These are phyloP conservation scores for Ampelomyces quisqualis DNA, from an alignment of 2,329 filamentous ascomycete genomes.

Conservation along the genomic window DNA sequence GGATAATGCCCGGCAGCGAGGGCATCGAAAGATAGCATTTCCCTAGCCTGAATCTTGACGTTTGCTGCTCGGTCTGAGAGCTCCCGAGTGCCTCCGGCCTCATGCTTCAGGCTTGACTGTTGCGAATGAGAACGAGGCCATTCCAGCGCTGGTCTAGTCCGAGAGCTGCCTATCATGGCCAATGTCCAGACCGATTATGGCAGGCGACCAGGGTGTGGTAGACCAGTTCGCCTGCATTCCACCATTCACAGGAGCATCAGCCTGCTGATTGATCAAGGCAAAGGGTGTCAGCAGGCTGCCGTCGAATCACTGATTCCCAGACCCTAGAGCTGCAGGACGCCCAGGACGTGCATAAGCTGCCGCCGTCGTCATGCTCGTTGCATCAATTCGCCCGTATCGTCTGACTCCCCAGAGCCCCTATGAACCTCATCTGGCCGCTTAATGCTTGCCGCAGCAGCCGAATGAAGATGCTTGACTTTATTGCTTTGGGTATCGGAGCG, in stretches of 20 bases:
- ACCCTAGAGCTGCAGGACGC: slow-evolving; percentile 25
- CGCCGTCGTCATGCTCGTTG: slow-evolving; percentile 37
- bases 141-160: slow-evolving; percentile 2
- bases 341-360: slow-evolving; percentile 41
- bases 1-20: slow-evolving; percentile 3
- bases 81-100: slow-evolving; percentile 14
- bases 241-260: slow-evolving; percentile 27
- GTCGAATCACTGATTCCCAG: slow-evolving; percentile 32
- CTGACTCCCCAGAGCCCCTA: slow-evolving; percentile 30
- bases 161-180: slow-evolving; percentile 28
- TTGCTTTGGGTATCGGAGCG: slow-evolving; percentile 20
- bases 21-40: slow-evolving; percentile 28
- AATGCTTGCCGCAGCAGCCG: slow-evolving; percentile 42
- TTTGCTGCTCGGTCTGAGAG: slow-evolving; percentile 17
- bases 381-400: slow-evolving; percentile 34
- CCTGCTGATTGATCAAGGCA: slow-evolving; percentile 38
- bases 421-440: slow-evolving; percentile 21
- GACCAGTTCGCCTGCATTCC: slow-evolving; percentile 13
- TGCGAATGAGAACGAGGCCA: not conserved
- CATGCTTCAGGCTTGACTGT: slow-evolving; percentile 4
- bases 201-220: slow-evolving; percentile 15
- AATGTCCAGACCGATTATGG: slow-evolving; percentile 24
- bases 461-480: slow-evolving; percentile 32
- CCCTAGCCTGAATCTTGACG: slow-evolving; percentile 26
- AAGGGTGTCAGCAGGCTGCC: slow-evolving; percentile 34